Conservation (phyloP, 2,329 filamentous ascomycete species). For the Penicillium sp. region DNA sequence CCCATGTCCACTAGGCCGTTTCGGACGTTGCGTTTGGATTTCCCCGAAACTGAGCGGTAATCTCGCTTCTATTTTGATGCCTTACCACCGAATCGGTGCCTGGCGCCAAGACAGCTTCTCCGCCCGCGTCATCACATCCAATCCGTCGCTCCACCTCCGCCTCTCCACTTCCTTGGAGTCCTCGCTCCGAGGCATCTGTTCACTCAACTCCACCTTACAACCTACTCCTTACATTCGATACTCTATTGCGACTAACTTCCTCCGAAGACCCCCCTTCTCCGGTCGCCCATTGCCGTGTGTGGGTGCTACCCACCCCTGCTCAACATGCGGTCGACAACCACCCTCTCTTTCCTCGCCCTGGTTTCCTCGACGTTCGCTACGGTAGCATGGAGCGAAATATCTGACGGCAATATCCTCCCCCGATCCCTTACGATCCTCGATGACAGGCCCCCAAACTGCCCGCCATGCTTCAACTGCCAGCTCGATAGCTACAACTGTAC, state of each 20-base stretch:
- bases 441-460: conserved; percentile 59
- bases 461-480: conserved; percentile 89
- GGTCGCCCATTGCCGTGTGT: conserved; percentile 3
- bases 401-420: conserved; percentile 59
- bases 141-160: conserved; percentile 16
- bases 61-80: too few species aligned
- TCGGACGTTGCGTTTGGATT: too few species aligned
- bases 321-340: conserved; percentile 30
- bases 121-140: conserved; percentile 32
- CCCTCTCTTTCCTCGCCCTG: conserved; percentile 27
- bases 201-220: not conserved
- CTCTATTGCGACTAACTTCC: not conserved
- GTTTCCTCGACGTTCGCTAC: conserved; percentile 24
- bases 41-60: too few species aligned
- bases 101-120: conserved; percentile 26
- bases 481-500: conserved; percentile 87
- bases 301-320: conserved; percentile 8
- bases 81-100: conserved; percentile 4
- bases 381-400: conserved; percentile 51
- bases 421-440: conserved; percentile 69
- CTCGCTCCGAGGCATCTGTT: conserved; percentile 6
- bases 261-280: conserved; percentile 8
- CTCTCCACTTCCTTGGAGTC: conserved; percentile 16
- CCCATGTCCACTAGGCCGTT: too few species aligned
- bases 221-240: conserved; percentile 2